phyloP scores from a whole-genome alignment of 176 grass and related monocot genomes.

The Rhynchospora tenuis region DNA sequence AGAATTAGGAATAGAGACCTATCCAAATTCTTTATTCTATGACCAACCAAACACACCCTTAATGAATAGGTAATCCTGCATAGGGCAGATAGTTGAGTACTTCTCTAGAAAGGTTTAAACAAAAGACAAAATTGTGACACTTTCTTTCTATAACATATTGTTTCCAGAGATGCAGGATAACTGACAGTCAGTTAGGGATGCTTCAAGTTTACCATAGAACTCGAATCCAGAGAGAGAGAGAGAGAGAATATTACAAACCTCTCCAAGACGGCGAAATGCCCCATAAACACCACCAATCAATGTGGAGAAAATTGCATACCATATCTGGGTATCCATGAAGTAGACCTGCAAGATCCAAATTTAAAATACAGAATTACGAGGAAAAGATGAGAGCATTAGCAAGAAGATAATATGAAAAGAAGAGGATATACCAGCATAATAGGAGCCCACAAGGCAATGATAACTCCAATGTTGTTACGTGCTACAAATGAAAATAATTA shows the following conservation, averaged over 20 bases:
- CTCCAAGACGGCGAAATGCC: slow-evolving; percentile 91
- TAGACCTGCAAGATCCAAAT: slow-evolving; percentile 62
- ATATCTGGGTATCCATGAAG: slow-evolving; percentile 99
- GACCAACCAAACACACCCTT: no score
- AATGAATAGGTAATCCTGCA: not conserved
- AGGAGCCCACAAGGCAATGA: slow-evolving; percentile 91
- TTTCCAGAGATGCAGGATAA: not conserved
- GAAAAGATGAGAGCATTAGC: not conserved
- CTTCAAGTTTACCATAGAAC: not conserved
- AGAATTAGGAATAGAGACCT: no score
- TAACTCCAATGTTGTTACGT: slow-evolving; percentile 83
- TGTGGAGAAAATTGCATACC: slow-evolving; percentile 97
- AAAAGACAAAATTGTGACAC: not conserved
- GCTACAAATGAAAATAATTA: slow-evolving; percentile 50
- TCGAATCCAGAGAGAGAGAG: not conserved
- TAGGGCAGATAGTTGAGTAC: not conserved
- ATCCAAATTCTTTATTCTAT: no score
- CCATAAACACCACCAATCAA: slow-evolving; percentile 94
- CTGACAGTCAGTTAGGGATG: not conserved
- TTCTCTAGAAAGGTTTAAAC: not conserved
- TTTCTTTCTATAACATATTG: not conserved
- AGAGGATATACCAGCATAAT: slow-evolving; percentile 73
- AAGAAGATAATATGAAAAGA: not conserved
- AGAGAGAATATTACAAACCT: slow-evolving; percentile 43
- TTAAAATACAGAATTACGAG: not conserved